These are phyloP conservation scores for Serendipita sp. DNA, from an alignment of 768 basidiomycete genomes.

Conservation along the genomic window DNA sequence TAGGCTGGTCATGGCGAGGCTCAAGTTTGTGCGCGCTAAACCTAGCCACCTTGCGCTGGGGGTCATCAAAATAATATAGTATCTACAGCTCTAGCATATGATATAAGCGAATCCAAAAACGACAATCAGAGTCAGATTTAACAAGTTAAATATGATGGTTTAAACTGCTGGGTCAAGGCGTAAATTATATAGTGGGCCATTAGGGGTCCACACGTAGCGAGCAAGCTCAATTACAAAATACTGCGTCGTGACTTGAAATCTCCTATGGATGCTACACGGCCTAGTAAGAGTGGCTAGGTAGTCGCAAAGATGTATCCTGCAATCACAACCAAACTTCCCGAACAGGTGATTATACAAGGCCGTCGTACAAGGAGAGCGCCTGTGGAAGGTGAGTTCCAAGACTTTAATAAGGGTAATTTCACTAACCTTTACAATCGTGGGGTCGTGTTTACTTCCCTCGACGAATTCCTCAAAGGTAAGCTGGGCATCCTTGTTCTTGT, in stretches of 20 bases:
- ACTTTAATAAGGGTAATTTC: background rate
- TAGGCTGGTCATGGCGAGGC: background rate
- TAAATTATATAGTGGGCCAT: too few relatives aligned
- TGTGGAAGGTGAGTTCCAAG: constrained; percentile 18
- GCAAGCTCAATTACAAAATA: too few relatives aligned
- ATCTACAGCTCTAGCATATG: too few relatives aligned
- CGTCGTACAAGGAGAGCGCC: constrained; percentile 92
- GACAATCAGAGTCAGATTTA: too few relatives aligned
- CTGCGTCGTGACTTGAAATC: too few relatives aligned
- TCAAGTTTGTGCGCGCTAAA: background rate
- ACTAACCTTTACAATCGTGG: constrained; percentile 87
- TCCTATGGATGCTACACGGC: background rate
- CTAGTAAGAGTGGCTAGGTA: background rate
- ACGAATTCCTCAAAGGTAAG: constrained; percentile 95
- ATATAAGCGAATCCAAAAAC: too few relatives aligned
- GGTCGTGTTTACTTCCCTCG: constrained; percentile 96
- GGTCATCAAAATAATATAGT: too few relatives aligned
- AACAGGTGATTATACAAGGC: constrained; percentile 48
- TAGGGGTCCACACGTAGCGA: background rate
- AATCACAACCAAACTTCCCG: background rate
- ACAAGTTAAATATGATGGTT: too few relatives aligned
- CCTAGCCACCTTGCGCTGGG: background rate
- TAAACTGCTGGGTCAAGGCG: too few relatives aligned
- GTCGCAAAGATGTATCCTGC: background rate
- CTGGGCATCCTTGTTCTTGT: constrained; percentile 82